Percentiles rank a stretch among this genome's conserved stretches.
Evolutionary conservation across 2,329 filamentous ascomycete genomes (phyloP).

Genomic region (Dactylellina sp.): DNA sequence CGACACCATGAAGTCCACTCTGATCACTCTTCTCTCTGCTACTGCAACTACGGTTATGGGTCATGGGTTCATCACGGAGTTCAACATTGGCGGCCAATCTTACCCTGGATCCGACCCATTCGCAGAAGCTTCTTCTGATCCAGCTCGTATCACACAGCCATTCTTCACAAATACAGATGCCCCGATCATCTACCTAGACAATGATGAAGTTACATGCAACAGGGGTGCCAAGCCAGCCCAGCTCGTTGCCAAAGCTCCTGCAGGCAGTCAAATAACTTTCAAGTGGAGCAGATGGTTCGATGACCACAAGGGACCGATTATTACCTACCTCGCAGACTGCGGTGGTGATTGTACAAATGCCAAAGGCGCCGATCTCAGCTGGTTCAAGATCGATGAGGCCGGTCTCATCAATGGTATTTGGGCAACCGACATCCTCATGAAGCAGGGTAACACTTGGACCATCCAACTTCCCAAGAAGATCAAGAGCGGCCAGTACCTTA

Average conservation of each 20-base stretch:
- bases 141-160: conserved; percentile 61
- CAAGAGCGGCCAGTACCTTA: conserved; percentile 66
- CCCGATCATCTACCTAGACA: conserved; percentile 65
- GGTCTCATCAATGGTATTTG: conserved; percentile 64
- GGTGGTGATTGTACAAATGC: conserved; percentile 64
- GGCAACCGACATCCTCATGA: conserved; percentile 66
- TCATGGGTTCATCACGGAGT: conserved; percentile 57
- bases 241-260: conserved; percentile 65
- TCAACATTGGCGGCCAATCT: conserved; percentile 50
- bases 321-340: conserved; percentile 67
- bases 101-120: conserved; percentile 57
- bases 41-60: conserved; percentile 48
- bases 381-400: conserved; percentile 66
- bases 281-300: conserved; percentile 68
- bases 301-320: conserved; percentile 67
- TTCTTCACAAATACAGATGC: conserved; percentile 63
- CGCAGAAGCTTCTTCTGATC: conserved; percentile 47
- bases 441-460: conserved; percentile 68
- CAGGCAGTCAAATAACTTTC: conserved; percentile 66
- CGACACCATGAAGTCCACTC: conserved; percentile 58
- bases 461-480: conserved; percentile 62
- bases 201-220: conserved; percentile 68
- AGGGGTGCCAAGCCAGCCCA: conserved; percentile 64
- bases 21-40: conserved; percentile 43
- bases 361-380: conserved; percentile 65